These are phyloP conservation scores for Eucalyptus sp. DNA, from an alignment of 345 rosid genomes.

Conservation along the genomic window DNA sequence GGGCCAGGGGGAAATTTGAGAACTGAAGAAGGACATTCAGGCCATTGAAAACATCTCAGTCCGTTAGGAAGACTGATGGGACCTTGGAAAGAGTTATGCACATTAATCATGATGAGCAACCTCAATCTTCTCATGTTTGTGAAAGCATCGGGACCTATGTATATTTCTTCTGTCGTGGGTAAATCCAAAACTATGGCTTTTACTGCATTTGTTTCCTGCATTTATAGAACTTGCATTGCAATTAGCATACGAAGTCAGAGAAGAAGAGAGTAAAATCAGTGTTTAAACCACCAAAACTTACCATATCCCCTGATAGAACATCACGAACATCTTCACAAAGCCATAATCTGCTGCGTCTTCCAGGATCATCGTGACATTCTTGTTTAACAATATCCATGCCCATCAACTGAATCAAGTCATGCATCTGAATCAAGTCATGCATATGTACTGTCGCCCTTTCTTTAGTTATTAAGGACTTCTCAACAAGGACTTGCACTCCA, in stretches of 20 bases:
- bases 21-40: not conserved
- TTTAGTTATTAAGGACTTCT: not conserved
- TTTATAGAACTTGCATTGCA: too few relatives aligned
- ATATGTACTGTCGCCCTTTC: fast-evolving
- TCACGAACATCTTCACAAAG: not conserved
- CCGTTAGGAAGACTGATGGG: not conserved
- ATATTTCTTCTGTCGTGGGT: not conserved
- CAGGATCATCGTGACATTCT: not conserved
- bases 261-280: too few relatives aligned
- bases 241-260: too few relatives aligned
- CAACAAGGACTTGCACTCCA: not conserved
- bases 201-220: not conserved
- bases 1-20: not conserved
- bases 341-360: not conserved
- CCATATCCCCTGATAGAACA: too few relatives aligned
- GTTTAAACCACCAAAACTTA: too few relatives aligned
- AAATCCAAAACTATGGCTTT: not conserved
- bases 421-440: not conserved
- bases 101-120: not conserved
- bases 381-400: not conserved
- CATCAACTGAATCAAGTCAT: not conserved
- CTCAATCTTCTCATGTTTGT: not conserved
- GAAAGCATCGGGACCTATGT: not conserved
- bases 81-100: not conserved
- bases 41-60: not conserved